Base-by-base conservation (phyloP, 441 rosid species). In the Biscutella laevigata region DNA sequence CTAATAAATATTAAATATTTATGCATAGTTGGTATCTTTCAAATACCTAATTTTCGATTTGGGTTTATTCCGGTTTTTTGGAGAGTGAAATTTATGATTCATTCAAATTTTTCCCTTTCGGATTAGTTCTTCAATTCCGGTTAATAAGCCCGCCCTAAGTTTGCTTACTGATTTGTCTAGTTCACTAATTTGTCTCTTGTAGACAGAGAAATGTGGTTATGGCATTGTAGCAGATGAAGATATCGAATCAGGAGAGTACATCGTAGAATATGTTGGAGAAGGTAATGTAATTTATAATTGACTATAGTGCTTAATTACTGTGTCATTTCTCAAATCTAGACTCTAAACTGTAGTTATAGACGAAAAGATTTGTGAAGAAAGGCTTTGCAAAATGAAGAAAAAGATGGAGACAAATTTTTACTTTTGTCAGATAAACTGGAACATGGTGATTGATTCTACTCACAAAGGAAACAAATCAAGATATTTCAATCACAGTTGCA, bases 401-500 rank as follows among this genome's bases (percentile, higher is more conserved):
- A n/a, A n/a, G n/a, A n/a, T n/a, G n/a, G 97, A 88, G 76, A 94
- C 88, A 52, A 89, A 91, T 57, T 94, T 94, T 66, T 94, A 94
- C 65, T 59, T 94, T 59, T 89, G 99, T 70, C 96, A 89, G 79
- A 94, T 94, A 57, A 89, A 83, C 69, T 79, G 99, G 34, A 92
- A 94, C 44, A 94, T 86, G 99, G 97, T 89, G 57, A 89, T 94
- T 69, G 99, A 94, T 61, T 97, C 99, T 5, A 82, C 96, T 47
- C 86, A 78, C 74, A 94, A 94, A 69, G 99, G 99, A 55, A 89
- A 88, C 72, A 94, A 83, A 72, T 94, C 99, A 4, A 82, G 99
- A 86, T 88, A 84, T 68, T 86, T 94, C 54, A 94, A 94, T 65
- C 99, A 94, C 47, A 88, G 97, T 39, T 94, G 99, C 74, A 78